These are phyloP conservation scores for Sicyos baderoa DNA, from an alignment of 306 rosid species.

Conservation along the genomic window DNA sequence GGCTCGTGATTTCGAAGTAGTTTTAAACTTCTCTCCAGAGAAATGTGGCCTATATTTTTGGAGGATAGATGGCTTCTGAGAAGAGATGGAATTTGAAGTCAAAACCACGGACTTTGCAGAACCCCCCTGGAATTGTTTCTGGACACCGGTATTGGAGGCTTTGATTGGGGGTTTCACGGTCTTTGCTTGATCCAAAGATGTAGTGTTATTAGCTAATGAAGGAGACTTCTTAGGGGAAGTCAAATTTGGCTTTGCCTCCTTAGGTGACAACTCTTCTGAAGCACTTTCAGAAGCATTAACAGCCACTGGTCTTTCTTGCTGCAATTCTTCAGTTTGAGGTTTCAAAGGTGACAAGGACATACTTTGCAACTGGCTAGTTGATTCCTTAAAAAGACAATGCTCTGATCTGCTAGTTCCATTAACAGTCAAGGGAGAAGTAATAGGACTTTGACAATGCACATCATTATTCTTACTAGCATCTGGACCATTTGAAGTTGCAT, in stretches of 20 bases:
- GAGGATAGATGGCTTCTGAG: conserved; percentile 44
- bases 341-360: conserved; percentile 33
- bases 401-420: conserved; percentile 35
- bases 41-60: conserved; percentile 44
- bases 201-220: conserved; percentile 26
- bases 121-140: conserved; percentile 41
- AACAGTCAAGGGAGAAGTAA: conserved; percentile 29
- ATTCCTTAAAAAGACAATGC: conserved; percentile 37
- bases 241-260: conserved; percentile 41
- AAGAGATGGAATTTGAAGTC: conserved; percentile 29
- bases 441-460: conserved; percentile 32
- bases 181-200: conserved; percentile 46
- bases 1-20: conserved; percentile 38
- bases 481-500: conserved; percentile 35
- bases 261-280: conserved; percentile 36
- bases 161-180: conserved; percentile 40
- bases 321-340: conserved; percentile 32
- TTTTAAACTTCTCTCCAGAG: conserved; percentile 53
- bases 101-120: conserved; percentile 32
- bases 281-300: conserved; percentile 33
- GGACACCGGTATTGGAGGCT: conserved; percentile 37
- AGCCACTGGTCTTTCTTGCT: conserved; percentile 31
- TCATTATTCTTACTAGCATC: conserved; percentile 40
- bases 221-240: conserved; percentile 66
- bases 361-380: conserved; percentile 34